Conservation (phyloP, 257 asterid species). For the Mitragyna speciosa region DNA sequence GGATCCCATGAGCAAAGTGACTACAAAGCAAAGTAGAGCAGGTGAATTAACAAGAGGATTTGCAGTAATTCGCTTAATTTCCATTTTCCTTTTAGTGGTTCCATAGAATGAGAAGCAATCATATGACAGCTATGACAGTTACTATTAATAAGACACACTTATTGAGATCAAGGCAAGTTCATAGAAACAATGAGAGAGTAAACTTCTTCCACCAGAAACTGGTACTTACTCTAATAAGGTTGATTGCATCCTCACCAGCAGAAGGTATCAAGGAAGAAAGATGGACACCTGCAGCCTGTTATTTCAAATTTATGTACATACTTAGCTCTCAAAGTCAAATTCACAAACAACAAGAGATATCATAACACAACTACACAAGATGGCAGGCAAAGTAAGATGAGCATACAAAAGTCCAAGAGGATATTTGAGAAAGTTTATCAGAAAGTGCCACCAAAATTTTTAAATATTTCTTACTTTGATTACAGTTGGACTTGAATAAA, state of each 20-base stretch:
- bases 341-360: neutral
- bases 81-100: no score
- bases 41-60: neutral
- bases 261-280: slow-evolving; percentile 64
- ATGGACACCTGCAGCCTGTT: slow-evolving; percentile 39
- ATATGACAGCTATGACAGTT: neutral
- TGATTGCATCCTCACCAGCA: slow-evolving; percentile 72
- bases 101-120: neutral
- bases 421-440: neutral
- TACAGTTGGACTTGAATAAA: neutral
- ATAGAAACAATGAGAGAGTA: neutral
- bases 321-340: neutral
- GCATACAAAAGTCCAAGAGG: neutral
- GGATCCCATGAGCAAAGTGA: slow-evolving; percentile 97
- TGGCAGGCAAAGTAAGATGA: neutral
- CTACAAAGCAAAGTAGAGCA: slow-evolving; percentile 32
- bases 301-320: neutral
- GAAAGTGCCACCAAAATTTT: neutral
- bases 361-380: neutral
- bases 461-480: neutral
- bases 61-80: neutral
- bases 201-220: neutral
- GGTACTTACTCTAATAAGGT: slow-evolving; percentile 66
- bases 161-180: neutral
- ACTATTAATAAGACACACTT: neutral